Percentiles rank a stretch among this genome's conserved stretches.
phyloP scores from a whole-genome alignment of 1,284 basidiomycete genomes.

The Trichosporon sp. region DNA sequence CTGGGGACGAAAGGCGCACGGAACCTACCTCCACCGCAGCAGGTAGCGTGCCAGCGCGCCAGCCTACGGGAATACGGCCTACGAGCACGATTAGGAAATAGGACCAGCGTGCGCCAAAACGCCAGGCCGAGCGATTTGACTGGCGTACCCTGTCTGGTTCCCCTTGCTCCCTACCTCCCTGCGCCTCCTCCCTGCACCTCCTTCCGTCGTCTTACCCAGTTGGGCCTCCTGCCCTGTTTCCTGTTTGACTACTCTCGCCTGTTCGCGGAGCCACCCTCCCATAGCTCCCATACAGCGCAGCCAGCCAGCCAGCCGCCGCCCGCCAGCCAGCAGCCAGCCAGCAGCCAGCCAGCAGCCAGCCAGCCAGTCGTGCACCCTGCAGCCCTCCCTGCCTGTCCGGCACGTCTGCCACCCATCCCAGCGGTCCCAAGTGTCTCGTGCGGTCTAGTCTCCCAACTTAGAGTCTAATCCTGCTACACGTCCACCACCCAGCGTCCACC shows the following conservation, averaged over 20 bases:
- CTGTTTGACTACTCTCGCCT: not conserved
- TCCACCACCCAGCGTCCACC: not conserved
- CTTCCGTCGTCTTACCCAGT: not conserved
- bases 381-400: not conserved
- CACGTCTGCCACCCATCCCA: not conserved
- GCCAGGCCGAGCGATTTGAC: not conserved
- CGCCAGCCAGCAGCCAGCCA: not conserved
- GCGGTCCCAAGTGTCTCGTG: not conserved
- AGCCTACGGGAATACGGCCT: not conserved
- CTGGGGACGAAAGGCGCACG: not conserved
- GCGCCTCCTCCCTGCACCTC: not conserved
- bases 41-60: not conserved
- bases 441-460: not conserved
- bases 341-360: not conserved
- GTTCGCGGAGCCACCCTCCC: not conserved
- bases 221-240: not conserved
- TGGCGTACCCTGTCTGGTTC: not conserved
- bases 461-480: not conserved
- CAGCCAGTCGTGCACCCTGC: not conserved
- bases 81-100: not conserved
- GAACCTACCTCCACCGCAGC: not conserved
- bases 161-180: not conserved
- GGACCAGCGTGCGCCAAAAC: not conserved
- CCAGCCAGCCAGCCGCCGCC: not conserved
- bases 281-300: not conserved